Evolutionary conservation across 805 yeast genomes (phyloP).

Genomic region (Candida pseudofarinosa): DNA sequence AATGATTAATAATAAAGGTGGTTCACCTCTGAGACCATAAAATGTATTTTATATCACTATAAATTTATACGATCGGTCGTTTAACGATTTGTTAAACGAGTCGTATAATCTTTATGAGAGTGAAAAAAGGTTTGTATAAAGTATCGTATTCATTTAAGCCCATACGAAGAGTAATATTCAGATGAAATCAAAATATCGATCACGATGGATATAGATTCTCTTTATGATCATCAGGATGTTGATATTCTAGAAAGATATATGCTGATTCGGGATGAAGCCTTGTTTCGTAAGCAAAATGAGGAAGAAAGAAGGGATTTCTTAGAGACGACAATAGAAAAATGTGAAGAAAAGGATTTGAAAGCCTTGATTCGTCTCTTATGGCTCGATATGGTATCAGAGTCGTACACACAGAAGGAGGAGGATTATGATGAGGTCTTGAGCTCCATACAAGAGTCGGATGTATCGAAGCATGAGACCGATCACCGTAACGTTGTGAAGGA

Average conservation of each 20-base stretch:
- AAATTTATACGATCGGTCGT: background rate
- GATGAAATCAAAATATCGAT: too few relatives aligned
- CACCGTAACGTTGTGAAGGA: conserved; percentile 1
- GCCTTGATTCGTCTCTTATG: background rate
- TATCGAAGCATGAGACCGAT: background rate
- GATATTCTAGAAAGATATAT: background rate
- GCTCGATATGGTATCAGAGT: background rate
- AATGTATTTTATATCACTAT: too few relatives aligned
- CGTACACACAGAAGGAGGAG: background rate
- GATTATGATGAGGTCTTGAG: background rate
- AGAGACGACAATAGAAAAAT: background rate
- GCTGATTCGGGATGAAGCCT: background rate
- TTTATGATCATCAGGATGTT: background rate
- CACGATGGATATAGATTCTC: background rate
- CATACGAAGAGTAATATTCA: too few relatives aligned
- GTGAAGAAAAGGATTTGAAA: conserved; percentile 1
- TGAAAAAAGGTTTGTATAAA: too few relatives aligned
- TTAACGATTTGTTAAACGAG: background rate
- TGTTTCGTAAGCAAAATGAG: background rate
- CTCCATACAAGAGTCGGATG: background rate
- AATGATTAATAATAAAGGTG: too few relatives aligned
- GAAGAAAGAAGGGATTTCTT: background rate
- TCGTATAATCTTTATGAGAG: too few relatives aligned
- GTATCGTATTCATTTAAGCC: too few relatives aligned
- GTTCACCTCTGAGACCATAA: too few relatives aligned